These are phyloP conservation scores for Termitomyces sp. DNA, from an alignment of 768 basidiomycete genomes.

Conservation along the genomic window DNA sequence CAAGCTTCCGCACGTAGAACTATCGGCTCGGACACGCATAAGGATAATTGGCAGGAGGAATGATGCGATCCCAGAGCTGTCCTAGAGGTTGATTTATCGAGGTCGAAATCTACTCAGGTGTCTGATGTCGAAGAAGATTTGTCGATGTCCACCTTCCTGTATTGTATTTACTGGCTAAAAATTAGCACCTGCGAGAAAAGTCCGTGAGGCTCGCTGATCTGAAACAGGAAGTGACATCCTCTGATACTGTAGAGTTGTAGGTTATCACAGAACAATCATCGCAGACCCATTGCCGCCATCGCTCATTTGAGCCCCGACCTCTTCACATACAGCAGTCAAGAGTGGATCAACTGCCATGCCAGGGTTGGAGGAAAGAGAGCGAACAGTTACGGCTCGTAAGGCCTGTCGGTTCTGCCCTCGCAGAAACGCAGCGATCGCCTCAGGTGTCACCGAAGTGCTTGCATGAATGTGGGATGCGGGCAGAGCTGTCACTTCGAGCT, in stretches of 20 bases:
- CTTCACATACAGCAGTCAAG: slow-evolving; percentile 5
- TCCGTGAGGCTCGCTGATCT: not conserved
- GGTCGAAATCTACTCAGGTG: not conserved
- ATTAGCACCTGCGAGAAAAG: not conserved
- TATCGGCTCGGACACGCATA: not conserved
- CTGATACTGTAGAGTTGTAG: not conserved
- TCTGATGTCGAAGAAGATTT: not conserved
- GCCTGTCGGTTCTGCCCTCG: slow-evolving; percentile 3
- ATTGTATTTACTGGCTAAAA: not conserved
- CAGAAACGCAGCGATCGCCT: slow-evolving; percentile 2
- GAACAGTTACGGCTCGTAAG: slow-evolving; percentile 1
- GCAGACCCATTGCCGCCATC: slow-evolving; percentile 8
- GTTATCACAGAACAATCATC: slow-evolving; percentile 1
- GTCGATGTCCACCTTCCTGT: not conserved
- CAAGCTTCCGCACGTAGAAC: not conserved
- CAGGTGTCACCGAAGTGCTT: slow-evolving; percentile 4
- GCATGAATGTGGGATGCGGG: slow-evolving; percentile 5
- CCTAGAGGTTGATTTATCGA: not conserved
- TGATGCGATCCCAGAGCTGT: not conserved
- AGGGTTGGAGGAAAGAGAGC: slow-evolving; percentile 1
- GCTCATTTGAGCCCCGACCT: slow-evolving; percentile 6
- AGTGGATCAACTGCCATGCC: slow-evolving; percentile 3
- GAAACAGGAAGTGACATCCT: not conserved
- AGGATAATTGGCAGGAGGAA: not conserved
- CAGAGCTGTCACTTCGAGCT: slow-evolving; percentile 5